A percentile compares a stretch with the other conserved stretches of the same genome.
Conservation (phyloP, 495 filamentous ascomycete species). For the Aspergillus bertholletiae region DNA sequence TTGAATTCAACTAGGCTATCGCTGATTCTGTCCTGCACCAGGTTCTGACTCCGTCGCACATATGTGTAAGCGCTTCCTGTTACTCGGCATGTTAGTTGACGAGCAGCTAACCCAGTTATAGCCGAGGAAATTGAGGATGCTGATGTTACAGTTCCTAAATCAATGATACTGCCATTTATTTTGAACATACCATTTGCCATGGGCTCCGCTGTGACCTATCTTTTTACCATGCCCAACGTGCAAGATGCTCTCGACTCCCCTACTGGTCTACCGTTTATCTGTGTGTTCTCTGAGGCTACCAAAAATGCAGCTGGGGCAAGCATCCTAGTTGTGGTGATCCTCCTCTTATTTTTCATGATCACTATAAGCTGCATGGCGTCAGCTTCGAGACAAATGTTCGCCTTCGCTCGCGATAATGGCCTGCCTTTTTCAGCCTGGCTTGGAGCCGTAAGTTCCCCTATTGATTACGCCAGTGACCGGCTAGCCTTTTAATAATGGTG, state of each 20-base stretch:
- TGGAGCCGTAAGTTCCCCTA: conserved; percentile 1
- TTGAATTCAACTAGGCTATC: too few species aligned
- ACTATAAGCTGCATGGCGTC: conserved; percentile 38
- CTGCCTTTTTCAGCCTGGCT: conserved; percentile 35
- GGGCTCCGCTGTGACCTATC: conserved; percentile 40
- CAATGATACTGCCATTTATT: conserved; percentile 40
- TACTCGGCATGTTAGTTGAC: not conserved
- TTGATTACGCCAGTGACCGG: not conserved
- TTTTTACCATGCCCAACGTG: conserved; percentile 43
- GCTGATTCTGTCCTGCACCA: too few species aligned
- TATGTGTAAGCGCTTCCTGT: not conserved
- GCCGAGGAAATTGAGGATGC: conserved; percentile 51
- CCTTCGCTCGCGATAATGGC: conserved; percentile 51
- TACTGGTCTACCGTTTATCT: conserved; percentile 37
- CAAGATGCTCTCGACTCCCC: conserved; percentile 25
- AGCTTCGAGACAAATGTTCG: conserved; percentile 43
- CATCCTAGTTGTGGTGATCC: conserved; percentile 37
- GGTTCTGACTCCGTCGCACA: not conserved
- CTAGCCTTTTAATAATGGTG: too few species aligned
- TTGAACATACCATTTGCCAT: conserved; percentile 42
- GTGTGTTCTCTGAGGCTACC: conserved; percentile 29
- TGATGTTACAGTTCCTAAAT: conserved; percentile 37
- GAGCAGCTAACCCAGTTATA: conserved; percentile 6
- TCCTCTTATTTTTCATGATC: conserved; percentile 38
- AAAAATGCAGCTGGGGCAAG: conserved; percentile 26